These are phyloP conservation scores for Elongisporangium prolatum DNA, from an alignment of 352 stramenopile species.

Conservation along the genomic window DNA sequence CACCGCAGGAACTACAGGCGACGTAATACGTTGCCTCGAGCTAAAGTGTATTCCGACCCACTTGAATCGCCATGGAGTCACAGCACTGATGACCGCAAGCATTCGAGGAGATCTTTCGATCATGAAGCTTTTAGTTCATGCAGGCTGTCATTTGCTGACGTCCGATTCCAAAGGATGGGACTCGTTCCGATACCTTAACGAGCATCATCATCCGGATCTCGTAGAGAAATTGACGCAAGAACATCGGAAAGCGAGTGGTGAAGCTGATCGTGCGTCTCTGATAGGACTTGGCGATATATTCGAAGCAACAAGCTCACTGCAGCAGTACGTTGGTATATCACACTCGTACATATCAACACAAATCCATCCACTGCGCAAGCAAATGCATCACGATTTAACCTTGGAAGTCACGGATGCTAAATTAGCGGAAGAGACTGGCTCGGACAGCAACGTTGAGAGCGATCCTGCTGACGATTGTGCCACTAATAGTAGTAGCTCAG, in stretches of 20 bases:
- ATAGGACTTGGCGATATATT: slow-evolving; percentile 9
- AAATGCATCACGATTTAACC: background rate
- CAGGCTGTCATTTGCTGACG: slow-evolving; percentile 28
- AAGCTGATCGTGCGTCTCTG: slow-evolving; percentile 1
- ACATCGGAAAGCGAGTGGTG: slow-evolving; percentile 1
- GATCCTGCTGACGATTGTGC: background rate
- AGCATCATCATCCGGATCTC: slow-evolving; percentile 38
- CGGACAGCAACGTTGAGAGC: background rate
- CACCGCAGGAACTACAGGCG: slow-evolving; percentile 14
- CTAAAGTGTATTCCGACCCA: slow-evolving; percentile 35
- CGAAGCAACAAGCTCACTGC: background rate
- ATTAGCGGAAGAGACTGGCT: background rate
- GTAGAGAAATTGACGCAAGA: slow-evolving; percentile 23
- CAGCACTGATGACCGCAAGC: slow-evolving; percentile 36
- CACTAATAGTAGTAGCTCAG: background rate
- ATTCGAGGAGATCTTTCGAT: slow-evolving; percentile 34
- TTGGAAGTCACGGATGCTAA: background rate
- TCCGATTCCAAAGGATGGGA: slow-evolving; percentile 42
- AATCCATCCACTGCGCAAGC: background rate
- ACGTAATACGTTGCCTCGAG: slow-evolving; percentile 35
- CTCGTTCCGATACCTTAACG: slow-evolving; percentile 32
- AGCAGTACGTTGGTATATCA: background rate
- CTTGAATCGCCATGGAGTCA: slow-evolving; percentile 41
- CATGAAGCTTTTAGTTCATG: slow-evolving; percentile 31
- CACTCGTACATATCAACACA: background rate